Percentiles rank a stretch among this genome's conserved stretches.
These are phyloP conservation scores for Malassezia restricta DNA, from an alignment of 1,284 basidiomycete species.

Conservation along the genomic window DNA sequence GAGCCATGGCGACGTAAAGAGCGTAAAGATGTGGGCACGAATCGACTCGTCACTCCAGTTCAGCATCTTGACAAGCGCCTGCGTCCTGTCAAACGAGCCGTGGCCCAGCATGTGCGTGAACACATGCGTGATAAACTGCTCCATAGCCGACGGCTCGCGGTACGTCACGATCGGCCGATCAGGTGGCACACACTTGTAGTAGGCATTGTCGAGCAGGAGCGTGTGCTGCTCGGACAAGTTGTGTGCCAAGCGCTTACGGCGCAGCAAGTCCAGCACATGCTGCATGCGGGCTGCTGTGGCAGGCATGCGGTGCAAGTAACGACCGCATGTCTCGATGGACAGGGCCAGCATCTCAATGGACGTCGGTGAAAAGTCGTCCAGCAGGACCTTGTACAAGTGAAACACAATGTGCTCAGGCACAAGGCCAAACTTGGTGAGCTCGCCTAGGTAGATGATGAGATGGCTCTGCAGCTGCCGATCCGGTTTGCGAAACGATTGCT, in stretches of 20 bases:
- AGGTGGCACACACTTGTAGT: constrained; percentile 98
- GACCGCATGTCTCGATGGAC: constrained; percentile 81
- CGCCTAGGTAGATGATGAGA: constrained; percentile 65
- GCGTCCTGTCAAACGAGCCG: constrained; percentile 80
- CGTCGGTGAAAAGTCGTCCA: constrained; percentile 82
- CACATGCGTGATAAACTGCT: constrained; percentile 83
- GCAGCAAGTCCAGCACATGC: constrained; percentile 73
- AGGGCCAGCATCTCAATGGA: constrained; percentile 89
- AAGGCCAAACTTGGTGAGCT: constrained; percentile 88
- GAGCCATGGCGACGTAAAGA: constrained; percentile 93
- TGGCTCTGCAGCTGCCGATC: not conserved
- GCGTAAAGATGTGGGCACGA: constrained; percentile 53
- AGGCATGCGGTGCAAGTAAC: constrained; percentile 76
- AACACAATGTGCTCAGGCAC: constrained; percentile 82
- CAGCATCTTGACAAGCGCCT: constrained; percentile 79
- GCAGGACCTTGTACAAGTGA: constrained; percentile 88
- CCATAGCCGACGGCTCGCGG: constrained; percentile 74
- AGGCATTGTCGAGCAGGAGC: constrained; percentile 88
- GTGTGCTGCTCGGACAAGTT: constrained; percentile 83
- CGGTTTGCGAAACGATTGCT: not conserved
- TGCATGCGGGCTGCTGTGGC: constrained; percentile 66
- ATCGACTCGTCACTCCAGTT: constrained; percentile 74
- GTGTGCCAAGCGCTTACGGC: constrained; percentile 78
- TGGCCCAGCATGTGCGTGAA: constrained; percentile 80
- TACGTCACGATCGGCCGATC: constrained; percentile 73